Percentiles rank a stretch among this genome's conserved stretches.
phyloP scores from a whole-genome alignment of 2,329 filamentous ascomycete species.

The Diaporthe sp. region DNA sequence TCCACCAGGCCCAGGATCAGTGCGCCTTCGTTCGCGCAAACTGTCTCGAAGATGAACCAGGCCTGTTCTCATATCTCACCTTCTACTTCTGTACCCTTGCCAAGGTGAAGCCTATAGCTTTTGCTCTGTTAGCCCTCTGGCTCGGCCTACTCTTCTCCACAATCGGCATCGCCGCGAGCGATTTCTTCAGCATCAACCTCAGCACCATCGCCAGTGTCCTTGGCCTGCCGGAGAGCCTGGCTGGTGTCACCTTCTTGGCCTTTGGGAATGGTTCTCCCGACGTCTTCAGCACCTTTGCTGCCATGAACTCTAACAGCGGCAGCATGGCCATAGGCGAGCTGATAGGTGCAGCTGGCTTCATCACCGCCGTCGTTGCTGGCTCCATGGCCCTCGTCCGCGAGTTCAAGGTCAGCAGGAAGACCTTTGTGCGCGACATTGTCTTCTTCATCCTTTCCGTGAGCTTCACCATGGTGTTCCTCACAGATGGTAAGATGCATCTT shows the following conservation, averaged over 20 bases:
- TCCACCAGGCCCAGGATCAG: constrained; percentile 83
- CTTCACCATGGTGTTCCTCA: constrained; percentile 90
- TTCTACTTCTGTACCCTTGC: constrained; percentile 90
- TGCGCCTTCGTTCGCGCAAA: constrained; percentile 88
- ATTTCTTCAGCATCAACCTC: constrained; percentile 98
- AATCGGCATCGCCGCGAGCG: constrained; percentile 96
- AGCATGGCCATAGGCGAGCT: constrained; percentile 96
- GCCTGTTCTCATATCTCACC: constrained; percentile 87
- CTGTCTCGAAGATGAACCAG: constrained; percentile 90
- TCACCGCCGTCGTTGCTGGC: constrained; percentile 94
- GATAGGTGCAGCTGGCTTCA: constrained; percentile 95
- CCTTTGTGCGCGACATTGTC: constrained; percentile 90
- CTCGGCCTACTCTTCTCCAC: constrained; percentile 92
- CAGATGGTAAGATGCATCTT: constrained; percentile 84
- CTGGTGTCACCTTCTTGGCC: constrained; percentile 95
- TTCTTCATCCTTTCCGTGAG: constrained; percentile 91
- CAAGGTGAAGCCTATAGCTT: constrained; percentile 80
- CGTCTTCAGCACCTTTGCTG: constrained; percentile 98
- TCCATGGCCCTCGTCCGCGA: constrained; percentile 98
- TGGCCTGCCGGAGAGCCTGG: constrained; percentile 95
- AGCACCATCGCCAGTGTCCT: constrained; percentile 91
- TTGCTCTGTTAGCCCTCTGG: constrained; percentile 84
- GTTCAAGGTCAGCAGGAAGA: constrained; percentile 90
- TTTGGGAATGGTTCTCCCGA: constrained; percentile 99
- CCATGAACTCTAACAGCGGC: constrained; percentile 97